Percentiles rank a stretch among this genome's conserved stretches.
These are phyloP conservation scores for Colletotrichum sp. DNA, from an alignment of 2,329 filamentous ascomycete genomes.

Conservation along the genomic window DNA sequence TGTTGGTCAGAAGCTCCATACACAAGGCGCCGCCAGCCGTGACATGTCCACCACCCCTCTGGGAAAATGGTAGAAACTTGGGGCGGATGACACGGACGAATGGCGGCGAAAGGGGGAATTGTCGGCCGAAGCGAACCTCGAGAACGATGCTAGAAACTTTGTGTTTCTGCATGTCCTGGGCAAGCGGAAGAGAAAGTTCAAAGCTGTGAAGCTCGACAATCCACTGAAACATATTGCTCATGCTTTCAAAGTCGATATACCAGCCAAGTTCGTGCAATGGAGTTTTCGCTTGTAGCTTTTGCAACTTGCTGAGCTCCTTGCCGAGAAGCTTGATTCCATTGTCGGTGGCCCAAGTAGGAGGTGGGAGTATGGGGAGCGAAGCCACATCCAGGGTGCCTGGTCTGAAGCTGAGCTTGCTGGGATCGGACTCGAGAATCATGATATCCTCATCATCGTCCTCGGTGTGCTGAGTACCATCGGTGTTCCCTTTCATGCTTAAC, in stretches of 20 bases:
- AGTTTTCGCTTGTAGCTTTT: constrained; percentile 66
- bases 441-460: background rate
- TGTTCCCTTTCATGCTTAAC: constrained; percentile 14
- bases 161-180: constrained; percentile 72
- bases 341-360: constrained; percentile 69
- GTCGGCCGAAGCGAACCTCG: constrained; percentile 79
- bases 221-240: constrained; percentile 87
- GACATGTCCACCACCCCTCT: constrained; percentile 85
- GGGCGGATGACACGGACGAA: constrained; percentile 86
- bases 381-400: constrained; percentile 69
- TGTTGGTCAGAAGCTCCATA: constrained; percentile 84
- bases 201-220: constrained; percentile 90
- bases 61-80: constrained; percentile 73
- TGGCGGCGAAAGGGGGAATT: constrained; percentile 80
- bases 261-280: constrained; percentile 76
- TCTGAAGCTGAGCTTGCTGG: constrained; percentile 54
- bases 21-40: constrained; percentile 83
- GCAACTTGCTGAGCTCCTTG: constrained; percentile 66
- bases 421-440: background rate
- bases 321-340: constrained; percentile 67
- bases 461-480: background rate
- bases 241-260: constrained; percentile 73
- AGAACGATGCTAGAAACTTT: constrained; percentile 73
- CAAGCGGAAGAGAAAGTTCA: constrained; percentile 69
- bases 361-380: constrained; percentile 67